phyloP scores from a whole-genome alignment of 805 yeast species.

The Ogataea nitratoaversa region DNA sequence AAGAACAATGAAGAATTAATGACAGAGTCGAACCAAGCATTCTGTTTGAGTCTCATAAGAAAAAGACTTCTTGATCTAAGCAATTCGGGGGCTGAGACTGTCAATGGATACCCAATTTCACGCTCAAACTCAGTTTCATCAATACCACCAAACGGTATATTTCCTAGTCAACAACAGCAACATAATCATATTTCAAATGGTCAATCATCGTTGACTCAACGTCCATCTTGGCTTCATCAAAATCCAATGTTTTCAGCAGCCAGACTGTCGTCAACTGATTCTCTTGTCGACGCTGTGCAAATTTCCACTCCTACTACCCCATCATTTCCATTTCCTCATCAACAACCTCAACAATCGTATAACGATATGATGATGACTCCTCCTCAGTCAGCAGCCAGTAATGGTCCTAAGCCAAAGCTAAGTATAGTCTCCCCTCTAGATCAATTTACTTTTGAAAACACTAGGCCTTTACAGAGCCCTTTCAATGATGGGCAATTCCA shows the following conservation, averaged over 20 bases:
- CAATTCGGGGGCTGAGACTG: slow-evolving; percentile 17
- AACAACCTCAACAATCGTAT: slow-evolving; percentile 1
- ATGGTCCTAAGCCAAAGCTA: slow-evolving; percentile 3
- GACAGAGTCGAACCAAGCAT: slow-evolving; percentile 19
- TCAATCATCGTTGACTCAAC: slow-evolving; percentile 11
- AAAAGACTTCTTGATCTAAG: slow-evolving; percentile 31
- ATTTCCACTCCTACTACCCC: slow-evolving; percentile 12
- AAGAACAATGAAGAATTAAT: slow-evolving; percentile 27
- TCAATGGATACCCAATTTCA: slow-evolving; percentile 19
- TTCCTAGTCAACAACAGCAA: no score
- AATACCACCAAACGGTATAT: slow-evolving; percentile 1
- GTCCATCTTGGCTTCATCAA: slow-evolving; percentile 34
- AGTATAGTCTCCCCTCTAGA: slow-evolving; percentile 8
- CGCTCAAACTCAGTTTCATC: slow-evolving; percentile 27
- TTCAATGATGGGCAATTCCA: slow-evolving; percentile 17
- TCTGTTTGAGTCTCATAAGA: slow-evolving; percentile 29
- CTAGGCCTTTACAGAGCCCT: slow-evolving; percentile 23
- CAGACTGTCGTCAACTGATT: slow-evolving; percentile 31
- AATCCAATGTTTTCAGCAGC: slow-evolving; percentile 28
- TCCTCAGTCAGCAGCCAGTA: slow-evolving; percentile 17
- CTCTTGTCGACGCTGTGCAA: slow-evolving; percentile 31
- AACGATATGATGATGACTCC: slow-evolving; percentile 16
- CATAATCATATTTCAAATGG: neutral
- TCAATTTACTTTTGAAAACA: slow-evolving; percentile 20
- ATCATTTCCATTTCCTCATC: no score